Evolutionary conservation across 192 early-diverging fungal species (phyloP).

Genomic region (Coemansia sp.): DNA sequence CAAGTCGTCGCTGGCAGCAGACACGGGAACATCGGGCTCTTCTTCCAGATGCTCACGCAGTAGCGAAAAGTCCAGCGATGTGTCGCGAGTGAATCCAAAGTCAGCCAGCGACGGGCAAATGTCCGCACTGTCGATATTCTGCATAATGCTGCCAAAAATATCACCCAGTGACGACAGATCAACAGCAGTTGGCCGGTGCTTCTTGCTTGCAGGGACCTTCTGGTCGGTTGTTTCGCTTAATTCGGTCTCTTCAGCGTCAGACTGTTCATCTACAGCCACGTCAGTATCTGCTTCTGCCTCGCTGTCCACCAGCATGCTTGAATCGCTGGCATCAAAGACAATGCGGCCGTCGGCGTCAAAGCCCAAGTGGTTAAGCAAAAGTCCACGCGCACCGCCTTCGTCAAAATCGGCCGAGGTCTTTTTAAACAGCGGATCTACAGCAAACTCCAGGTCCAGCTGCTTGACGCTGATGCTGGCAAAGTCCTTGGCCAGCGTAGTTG

Average conservation of each 20-base stretch:
- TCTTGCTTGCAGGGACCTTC: conserved; percentile 1
- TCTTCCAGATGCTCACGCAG: conserved; percentile 56
- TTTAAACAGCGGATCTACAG: conserved; percentile 93
- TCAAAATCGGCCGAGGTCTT: conserved; percentile 99
- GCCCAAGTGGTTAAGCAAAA: conserved; percentile 84
- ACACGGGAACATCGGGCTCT: conserved; percentile 21
- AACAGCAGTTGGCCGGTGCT: conserved; percentile 30
- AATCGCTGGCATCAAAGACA: conserved; percentile 93
- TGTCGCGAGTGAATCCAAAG: conserved; percentile 66
- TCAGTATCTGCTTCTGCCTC: conserved; percentile 34
- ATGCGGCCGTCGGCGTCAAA: conserved; percentile 82
- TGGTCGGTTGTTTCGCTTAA: background rate
- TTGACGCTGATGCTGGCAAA: conserved; percentile 74
- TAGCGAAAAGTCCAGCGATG: conserved; percentile 60
- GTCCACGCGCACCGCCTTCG: conserved; percentile 89
- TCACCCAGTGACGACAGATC: conserved; percentile 37
- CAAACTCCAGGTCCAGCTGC: conserved; percentile 88
- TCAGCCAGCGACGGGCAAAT: conserved; percentile 68
- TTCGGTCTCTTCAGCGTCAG: background rate
- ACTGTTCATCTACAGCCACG: background rate
- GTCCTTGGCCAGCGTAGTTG: conserved; percentile 80
- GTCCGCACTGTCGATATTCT: conserved; percentile 46
- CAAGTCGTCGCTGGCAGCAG: conserved; percentile 16
- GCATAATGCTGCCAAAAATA: conserved; percentile 31
- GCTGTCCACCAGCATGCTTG: conserved; percentile 49